A percentile compares a stretch with the other conserved stretches of the same genome.
Evolutionary conservation across 495 filamentous ascomycete species (phyloP).

Genomic region (Daldinia loculata): DNA sequence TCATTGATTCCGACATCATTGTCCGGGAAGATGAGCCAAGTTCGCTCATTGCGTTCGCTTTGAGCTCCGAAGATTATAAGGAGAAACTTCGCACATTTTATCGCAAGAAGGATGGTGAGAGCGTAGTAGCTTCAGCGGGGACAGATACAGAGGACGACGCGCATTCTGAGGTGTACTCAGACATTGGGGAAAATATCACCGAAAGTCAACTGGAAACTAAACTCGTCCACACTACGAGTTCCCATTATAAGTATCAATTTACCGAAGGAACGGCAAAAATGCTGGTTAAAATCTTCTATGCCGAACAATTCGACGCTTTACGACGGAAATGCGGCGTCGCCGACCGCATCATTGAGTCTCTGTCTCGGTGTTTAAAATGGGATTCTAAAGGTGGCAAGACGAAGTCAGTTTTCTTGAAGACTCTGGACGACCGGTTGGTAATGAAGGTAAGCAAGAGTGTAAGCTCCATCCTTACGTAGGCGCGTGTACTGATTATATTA

Average conservation of each 20-base stretch:
- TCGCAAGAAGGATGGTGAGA: conserved; percentile 29
- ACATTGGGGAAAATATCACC: conserved; percentile 40
- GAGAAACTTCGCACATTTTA: conserved; percentile 72
- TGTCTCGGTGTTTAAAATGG: conserved; percentile 96
- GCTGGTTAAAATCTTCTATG: conserved; percentile 97
- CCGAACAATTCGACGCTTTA: conserved; percentile 96
- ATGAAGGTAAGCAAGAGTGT: conserved; percentile 63
- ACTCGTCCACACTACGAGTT: conserved; percentile 81
- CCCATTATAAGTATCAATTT: conserved; percentile 94
- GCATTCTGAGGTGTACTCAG: conserved; percentile 43
- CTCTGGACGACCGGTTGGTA: conserved; percentile 91
- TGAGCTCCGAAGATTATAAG: conserved; percentile 85
- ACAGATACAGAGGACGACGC: conserved; percentile 35
- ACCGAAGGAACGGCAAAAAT: conserved; percentile 89
- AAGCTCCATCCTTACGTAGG: background rate
- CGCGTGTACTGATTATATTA: conserved; percentile 21
- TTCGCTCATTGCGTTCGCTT: conserved; percentile 91
- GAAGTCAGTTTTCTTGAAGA: conserved; percentile 97
- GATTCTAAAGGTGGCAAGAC: conserved; percentile 98
- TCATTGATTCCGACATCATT: conserved; percentile 97
- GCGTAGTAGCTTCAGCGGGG: conserved; percentile 50
- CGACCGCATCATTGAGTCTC: conserved; percentile 91
- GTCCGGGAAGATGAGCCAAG: conserved; percentile 97
- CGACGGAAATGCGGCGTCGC: conserved; percentile 90
- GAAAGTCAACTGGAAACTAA: conserved; percentile 75